phyloP scores from a whole-genome alignment of 2,329 filamentous ascomycete species.

The Hymenoscyphus salicellus region DNA sequence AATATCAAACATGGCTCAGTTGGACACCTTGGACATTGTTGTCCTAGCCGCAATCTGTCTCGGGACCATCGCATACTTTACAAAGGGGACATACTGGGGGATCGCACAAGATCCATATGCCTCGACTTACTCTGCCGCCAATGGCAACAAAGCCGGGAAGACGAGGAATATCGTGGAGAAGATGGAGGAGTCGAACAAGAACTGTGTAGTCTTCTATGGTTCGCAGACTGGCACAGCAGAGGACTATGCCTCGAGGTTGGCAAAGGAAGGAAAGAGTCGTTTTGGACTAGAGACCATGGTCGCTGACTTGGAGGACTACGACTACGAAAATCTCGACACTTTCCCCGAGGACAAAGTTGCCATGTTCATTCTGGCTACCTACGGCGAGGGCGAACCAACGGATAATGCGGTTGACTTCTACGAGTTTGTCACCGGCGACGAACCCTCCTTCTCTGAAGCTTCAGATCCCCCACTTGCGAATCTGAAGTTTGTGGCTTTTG shows the following conservation, averaged over 20 bases:
- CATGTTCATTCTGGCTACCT: conserved; percentile 95
- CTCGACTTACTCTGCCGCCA: conserved; percentile 65
- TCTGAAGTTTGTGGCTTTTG: conserved; percentile 91
- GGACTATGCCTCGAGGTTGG: conserved; percentile 92
- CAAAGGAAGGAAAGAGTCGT: conserved; percentile 94
- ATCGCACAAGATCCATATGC: conserved; percentile 87
- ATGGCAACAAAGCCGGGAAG: conserved; percentile 72
- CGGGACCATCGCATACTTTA: conserved; percentile 92
- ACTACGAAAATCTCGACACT: conserved; percentile 88
- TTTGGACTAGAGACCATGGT: conserved; percentile 98
- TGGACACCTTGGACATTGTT: conserved; percentile 91
- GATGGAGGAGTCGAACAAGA: conserved; percentile 92
- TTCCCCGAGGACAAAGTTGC: conserved; percentile 87
- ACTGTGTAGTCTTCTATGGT: conserved; percentile 97
- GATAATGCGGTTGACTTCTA: conserved; percentile 99
- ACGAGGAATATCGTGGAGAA: conserved; percentile 92
- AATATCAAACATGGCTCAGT: conserved; percentile 70
- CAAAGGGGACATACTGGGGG: conserved; percentile 92
- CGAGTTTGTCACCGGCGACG: conserved; percentile 86
- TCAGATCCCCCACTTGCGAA: conserved; percentile 71
- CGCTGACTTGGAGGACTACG: conserved; percentile 95
- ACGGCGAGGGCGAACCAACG: conserved; percentile 96
- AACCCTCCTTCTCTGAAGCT: conserved; percentile 74
- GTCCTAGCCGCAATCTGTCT: conserved; percentile 83
- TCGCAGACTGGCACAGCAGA: conserved; percentile 98